phyloP scores from a whole-genome alignment of 2,329 filamentous ascomycete species.

The Lachnum nothofagi region DNA sequence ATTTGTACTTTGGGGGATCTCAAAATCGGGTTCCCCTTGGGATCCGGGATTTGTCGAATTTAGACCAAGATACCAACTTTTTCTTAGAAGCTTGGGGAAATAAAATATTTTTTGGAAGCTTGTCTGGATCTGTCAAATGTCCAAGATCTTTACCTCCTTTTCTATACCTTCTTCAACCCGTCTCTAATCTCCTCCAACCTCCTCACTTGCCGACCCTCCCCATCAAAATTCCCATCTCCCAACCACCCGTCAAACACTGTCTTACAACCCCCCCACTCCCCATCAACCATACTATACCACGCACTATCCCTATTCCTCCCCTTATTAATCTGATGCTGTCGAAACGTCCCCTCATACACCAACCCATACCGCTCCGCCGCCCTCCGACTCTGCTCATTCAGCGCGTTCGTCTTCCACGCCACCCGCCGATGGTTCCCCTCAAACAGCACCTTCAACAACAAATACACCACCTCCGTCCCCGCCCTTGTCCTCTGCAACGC shows the following conservation, averaged over 20 bases:
- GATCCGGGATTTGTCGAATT: no score
- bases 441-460: conserved; percentile 51
- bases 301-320: conserved; percentile 53
- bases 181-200: conserved; percentile 34
- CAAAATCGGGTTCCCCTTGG: no score
- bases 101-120: no score
- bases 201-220: conserved; percentile 45
- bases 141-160: no score
- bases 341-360: conserved; percentile 53
- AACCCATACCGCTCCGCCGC: conserved; percentile 57
- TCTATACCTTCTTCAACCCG: neutral
- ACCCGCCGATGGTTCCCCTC: conserved; percentile 51
- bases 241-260: conserved; percentile 51
- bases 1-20: no score
- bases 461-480: conserved; percentile 54
- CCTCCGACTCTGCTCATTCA: conserved; percentile 49
- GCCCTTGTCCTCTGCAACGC: conserved; percentile 48
- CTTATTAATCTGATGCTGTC: conserved; percentile 57
- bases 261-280: conserved; percentile 51
- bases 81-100: no score
- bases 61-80: no score
- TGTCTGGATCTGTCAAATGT: no score
- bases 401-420: conserved; percentile 59
- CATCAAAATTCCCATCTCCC: conserved; percentile 50
- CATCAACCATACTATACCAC: conserved; percentile 55